Base-by-base conservation (phyloP, 177 flowering plant genomes). In the Tripterygium wilfordii region DNA sequence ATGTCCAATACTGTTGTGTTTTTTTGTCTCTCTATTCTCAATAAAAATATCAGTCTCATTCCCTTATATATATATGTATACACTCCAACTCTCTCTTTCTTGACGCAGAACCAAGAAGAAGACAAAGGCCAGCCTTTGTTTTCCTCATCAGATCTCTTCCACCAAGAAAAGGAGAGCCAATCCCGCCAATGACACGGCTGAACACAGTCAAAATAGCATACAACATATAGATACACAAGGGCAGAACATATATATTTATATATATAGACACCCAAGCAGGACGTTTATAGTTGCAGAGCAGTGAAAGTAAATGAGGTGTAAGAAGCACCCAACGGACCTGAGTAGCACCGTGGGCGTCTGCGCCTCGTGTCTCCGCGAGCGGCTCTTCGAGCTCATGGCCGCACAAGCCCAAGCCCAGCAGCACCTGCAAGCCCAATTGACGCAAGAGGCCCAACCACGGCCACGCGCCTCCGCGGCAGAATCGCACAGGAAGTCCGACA, bases 341-440 rank as follows among this genome's bases (percentile, higher is more conserved):
- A 81, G 71, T 42, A 76, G 88, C 66, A 20, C 46, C 52, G 73
- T 74, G 68, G 96, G 98, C 42, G 95, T 91, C 41, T 91, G 95
- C 65, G 85, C 95, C 28, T 54, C 88, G 9, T 91, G 96, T 62
- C 88, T 91, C 50, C 81, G 90, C 4, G 90, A 88, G 19, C 76
- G 90, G 8, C 87, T 90, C 24, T 39, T 71, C 48, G 51, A 58
- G 8, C 51, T 91, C 36, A 65, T 82, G 56, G 82, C 72, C 15
- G 77, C 74, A 16, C 81, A 76, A 54, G 72, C 67, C 12, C 58
- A 59, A 15, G 60, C 53, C 7, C 62, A 50, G 28, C 45, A 36
- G 8, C 61, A 49, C 5, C 49, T 44, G 3, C 58, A 58, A 19
- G 39, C 52, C 1, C 60, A 44, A 25, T 41, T 48, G 9, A n/a